A percentile compares a stretch with the other conserved stretches of the same genome.
phyloP scores from a whole-genome alignment of 2,329 filamentous ascomycete species.

The Aspergillus persii region DNA sequence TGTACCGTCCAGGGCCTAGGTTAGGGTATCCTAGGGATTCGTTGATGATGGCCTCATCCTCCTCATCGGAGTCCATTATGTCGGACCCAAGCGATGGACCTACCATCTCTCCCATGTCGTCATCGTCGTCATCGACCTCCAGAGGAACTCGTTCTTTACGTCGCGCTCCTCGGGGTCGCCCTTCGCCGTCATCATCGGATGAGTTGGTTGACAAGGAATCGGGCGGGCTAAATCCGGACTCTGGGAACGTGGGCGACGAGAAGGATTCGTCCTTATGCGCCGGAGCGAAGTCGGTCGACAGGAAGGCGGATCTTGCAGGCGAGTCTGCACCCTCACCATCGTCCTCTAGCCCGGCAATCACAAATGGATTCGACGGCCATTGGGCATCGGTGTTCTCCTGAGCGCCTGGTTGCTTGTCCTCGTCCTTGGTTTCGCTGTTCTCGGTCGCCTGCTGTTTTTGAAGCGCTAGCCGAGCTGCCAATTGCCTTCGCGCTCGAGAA shows the following conservation, averaged over 20 bases:
- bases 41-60: constrained; percentile 55
- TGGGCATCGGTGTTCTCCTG: constrained; percentile 24
- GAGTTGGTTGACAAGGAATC: constrained; percentile 42
- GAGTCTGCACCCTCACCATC: constrained; percentile 25
- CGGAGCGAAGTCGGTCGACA: constrained; percentile 31
- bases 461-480: constrained; percentile 82
- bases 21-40: constrained; percentile 70
- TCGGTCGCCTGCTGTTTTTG: constrained; percentile 63
- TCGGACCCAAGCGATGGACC: constrained; percentile 43
- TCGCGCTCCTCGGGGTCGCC: constrained; percentile 35
- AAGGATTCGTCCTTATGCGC: constrained; percentile 25
- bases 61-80: constrained; percentile 52
- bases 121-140: constrained; percentile 56
- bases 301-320: constrained; percentile 26
- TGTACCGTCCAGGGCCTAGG: constrained; percentile 47
- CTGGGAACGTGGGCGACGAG: constrained; percentile 37
- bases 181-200: constrained; percentile 42
- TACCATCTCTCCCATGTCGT: constrained; percentile 51
- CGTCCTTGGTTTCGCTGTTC: constrained; percentile 31
- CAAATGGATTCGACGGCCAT: constrained; percentile 39
- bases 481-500: constrained; percentile 78
- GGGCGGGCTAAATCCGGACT: constrained; percentile 39
- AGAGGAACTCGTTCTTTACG: constrained; percentile 53
- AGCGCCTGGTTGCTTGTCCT: constrained; percentile 15
- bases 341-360: constrained; percentile 38